These are phyloP conservation scores for Aureobasidium sp. DNA, from an alignment of 2,329 filamentous ascomycete species.

Conservation along the genomic window DNA sequence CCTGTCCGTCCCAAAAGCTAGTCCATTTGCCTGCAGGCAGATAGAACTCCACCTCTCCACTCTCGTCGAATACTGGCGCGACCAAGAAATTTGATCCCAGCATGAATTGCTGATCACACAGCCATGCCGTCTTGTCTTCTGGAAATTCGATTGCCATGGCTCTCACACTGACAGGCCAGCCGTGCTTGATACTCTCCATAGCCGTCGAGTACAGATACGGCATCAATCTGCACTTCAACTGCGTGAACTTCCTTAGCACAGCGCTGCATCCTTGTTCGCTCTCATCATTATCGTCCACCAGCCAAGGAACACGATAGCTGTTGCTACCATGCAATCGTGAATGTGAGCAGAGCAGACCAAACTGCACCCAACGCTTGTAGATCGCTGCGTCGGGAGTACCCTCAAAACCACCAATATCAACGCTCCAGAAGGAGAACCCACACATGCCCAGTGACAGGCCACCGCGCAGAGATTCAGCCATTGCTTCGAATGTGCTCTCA, in stretches of 20 bases:
- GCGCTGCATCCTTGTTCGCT: slow-evolving; percentile 41
- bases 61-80: slow-evolving; percentile 56
- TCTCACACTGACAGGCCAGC: slow-evolving; percentile 52
- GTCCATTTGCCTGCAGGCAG: slow-evolving; percentile 46
- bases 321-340: slow-evolving; percentile 61
- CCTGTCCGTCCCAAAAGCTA: slow-evolving; percentile 38
- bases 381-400: slow-evolving; percentile 54
- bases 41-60: slow-evolving; percentile 59
- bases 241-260: slow-evolving; percentile 46
- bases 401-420: slow-evolving; percentile 65
- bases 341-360: slow-evolving; percentile 62
- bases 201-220: slow-evolving; percentile 50
- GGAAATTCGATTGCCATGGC: slow-evolving; percentile 64
- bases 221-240: slow-evolving; percentile 48
- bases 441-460: slow-evolving; percentile 55
- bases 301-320: slow-evolving; percentile 68
- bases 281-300: slow-evolving; percentile 53
- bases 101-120: slow-evolving; percentile 64
- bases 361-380: slow-evolving; percentile 73
- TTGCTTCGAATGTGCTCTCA: slow-evolving; percentile 63
- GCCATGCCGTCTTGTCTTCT: slow-evolving; percentile 59
- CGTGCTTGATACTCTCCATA: slow-evolving; percentile 41
- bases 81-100: slow-evolving; percentile 57
- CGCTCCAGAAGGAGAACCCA: slow-evolving; percentile 61
- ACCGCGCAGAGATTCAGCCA: slow-evolving; percentile 62